Base-by-base conservation (phyloP, 2,329 filamentous ascomycete genomes). In the Elsinoe arachidis region DNA sequence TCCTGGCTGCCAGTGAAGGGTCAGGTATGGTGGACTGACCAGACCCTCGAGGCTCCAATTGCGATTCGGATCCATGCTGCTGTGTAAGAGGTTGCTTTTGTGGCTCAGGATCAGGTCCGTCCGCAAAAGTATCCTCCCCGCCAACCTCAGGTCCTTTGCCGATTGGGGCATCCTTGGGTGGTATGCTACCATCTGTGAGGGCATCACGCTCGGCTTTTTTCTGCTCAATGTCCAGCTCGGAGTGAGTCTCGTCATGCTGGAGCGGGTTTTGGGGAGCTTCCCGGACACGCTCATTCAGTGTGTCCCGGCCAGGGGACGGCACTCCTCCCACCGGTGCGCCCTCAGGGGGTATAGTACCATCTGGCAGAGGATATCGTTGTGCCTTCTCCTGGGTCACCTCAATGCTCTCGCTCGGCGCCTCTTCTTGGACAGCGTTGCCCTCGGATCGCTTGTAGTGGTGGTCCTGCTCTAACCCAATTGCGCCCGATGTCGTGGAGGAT, bases 121-220 rank as follows among this genome's bases (percentile, higher is more conserved):
- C 57, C 1, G 65, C 67, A 54, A 69, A 68, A 2, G 64, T 67
- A 26, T 73, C 72, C 35, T 68, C 63, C 5, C 71, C 68, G 17
- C 61, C 63, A 6, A 56, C 14, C n/a, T 53, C 35, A 2, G 37
- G 37, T 17, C 53, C 53, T 37, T 59, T 47, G 35, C 66, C 68
- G 21, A 72, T 56, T 4, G 65, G 66, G 10, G 64, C 61, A 39
- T 71, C 68, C 52, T 63, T 60, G 9, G 70, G 69, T n/a, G 74
- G 73, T 64, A 80, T 77, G 3, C 74, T 78, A 4, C 76, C 77
- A 68, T 80, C 78, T 23, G 76, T 76, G 17, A 78, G 63, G 34
- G 78, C 71, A 37, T 70, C 64, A 39, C 70, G 66, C 41, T 65
- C 64, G 9, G 77, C 73, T 55, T 75, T 63, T 60, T 74, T 70